Percentiles rank a stretch among this genome's conserved stretches.
Conservation (phyloP, 2,329 filamentous ascomycete species). For the Aspergillus pseudonomiae region DNA sequence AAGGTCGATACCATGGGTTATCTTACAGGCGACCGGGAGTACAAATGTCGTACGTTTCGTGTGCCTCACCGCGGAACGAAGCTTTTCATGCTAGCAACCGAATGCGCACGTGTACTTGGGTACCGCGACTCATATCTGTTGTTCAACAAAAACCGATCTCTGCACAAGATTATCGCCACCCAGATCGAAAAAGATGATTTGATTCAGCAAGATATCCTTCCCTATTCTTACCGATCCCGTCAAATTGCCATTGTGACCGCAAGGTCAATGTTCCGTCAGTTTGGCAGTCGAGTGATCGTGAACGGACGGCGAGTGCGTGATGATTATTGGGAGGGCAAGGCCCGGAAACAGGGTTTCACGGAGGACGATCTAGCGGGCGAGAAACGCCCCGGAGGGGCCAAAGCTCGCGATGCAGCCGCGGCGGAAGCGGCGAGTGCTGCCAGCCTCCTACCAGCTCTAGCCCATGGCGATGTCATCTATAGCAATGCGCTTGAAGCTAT, state of each 20-base stretch:
- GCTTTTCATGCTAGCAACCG: conserved; percentile 97
- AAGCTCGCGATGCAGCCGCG: conserved; percentile 79
- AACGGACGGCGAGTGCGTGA: conserved; percentile 90
- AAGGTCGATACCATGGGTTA: conserved; percentile 87
- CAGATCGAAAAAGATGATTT: conserved; percentile 96
- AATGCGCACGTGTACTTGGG: conserved; percentile 89
- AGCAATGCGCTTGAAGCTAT: conserved; percentile 73
- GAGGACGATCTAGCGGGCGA: conserved; percentile 95
- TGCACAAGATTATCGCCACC: conserved; percentile 97
- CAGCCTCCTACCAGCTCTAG: conserved; percentile 61
- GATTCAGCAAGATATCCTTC: conserved; percentile 90
- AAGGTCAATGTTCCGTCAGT: conserved; percentile 97
- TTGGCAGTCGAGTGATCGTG: conserved; percentile 89
- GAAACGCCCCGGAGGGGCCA: conserved; percentile 89
- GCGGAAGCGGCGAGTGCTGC: conserved; percentile 67
- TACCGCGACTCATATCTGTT: conserved; percentile 97
- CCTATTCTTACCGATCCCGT: conserved; percentile 96
- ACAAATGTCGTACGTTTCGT: conserved; percentile 89
- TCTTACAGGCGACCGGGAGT: conserved; percentile 79
- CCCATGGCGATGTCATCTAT: conserved; percentile 87
- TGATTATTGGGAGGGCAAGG: conserved; percentile 98
- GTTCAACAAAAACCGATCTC: conserved; percentile 96
- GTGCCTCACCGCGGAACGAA: conserved; percentile 90
- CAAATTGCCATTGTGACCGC: conserved; percentile 98
- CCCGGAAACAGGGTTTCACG: conserved; percentile 95